Evolutionary conservation across 2,329 filamentous ascomycete species (phyloP).

Genomic region (Elsinoe ampelina): DNA sequence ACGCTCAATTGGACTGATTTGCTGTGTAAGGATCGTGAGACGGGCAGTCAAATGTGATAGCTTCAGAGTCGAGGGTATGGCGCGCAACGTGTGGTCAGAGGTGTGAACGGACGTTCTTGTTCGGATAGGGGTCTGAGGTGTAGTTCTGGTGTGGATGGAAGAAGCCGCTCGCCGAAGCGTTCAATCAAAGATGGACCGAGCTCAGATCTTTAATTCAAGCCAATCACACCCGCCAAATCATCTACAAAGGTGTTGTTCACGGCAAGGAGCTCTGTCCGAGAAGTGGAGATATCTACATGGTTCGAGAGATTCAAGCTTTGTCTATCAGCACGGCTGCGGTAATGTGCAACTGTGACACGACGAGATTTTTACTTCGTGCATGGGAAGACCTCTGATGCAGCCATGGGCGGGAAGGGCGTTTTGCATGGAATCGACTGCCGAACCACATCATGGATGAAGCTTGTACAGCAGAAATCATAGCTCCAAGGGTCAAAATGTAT

Average conservation of each 20-base stretch:
- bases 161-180: neutral
- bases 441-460: neutral
- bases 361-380: constrained; percentile 5
- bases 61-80: neutral
- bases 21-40: neutral
- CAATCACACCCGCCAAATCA: neutral
- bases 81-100: neutral
- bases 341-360: neutral
- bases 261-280: neutral
- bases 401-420: constrained; percentile 6
- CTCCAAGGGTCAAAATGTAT: neutral
- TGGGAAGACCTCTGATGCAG: neutral
- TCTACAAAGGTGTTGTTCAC: neutral
- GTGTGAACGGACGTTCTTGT: neutral
- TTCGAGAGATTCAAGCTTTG: neutral
- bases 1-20: neutral
- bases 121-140: constrained; percentile 9
- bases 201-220: neutral
- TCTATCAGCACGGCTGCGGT: no score
- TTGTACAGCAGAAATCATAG: neutral
- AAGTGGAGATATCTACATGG: neutral
- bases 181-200: constrained; percentile 10
- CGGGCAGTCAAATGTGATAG: neutral
- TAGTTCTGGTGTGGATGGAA: constrained; percentile 2
- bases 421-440: neutral